Evolutionary conservation across 352 stramenopile species (phyloP).

Genomic region (Phytophthora multivora): DNA sequence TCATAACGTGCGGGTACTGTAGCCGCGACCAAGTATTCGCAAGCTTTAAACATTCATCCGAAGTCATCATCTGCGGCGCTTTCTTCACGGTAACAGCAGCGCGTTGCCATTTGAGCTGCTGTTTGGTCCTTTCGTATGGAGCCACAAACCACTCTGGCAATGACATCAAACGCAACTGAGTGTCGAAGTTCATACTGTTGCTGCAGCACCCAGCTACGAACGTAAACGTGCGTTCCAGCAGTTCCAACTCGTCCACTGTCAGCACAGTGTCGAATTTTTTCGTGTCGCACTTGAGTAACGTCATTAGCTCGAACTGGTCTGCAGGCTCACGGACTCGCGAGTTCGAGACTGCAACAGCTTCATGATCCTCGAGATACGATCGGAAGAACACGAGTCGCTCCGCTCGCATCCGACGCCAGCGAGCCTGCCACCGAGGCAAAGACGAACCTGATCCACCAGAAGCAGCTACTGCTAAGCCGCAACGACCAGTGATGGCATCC

Average conservation of each 20-base stretch:
- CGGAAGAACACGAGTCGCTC: conserved; percentile 37
- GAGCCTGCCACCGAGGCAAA: conserved; percentile 35
- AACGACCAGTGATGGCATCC: conserved; percentile 37
- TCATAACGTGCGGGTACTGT: conserved; percentile 34
- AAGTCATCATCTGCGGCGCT: conserved; percentile 11
- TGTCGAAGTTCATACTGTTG: conserved; percentile 12
- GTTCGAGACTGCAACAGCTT: conserved; percentile 12
- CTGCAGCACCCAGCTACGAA: conserved; percentile 24
- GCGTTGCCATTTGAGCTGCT: conserved; percentile 36
- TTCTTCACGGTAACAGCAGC: conserved; percentile 29
- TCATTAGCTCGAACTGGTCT: conserved; percentile 37
- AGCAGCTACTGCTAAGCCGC: conserved; percentile 25
- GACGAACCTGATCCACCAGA: conserved; percentile 7
- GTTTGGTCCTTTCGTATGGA: conserved; percentile 30
- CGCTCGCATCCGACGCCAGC: conserved; percentile 39
- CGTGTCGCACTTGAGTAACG: conserved; percentile 27
- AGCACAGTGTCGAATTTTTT: conserved; percentile 34
- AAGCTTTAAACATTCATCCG: conserved; percentile 20
- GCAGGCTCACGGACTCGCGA: conserved; percentile 11
- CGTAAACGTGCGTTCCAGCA: conserved; percentile 28
- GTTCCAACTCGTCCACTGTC: conserved; percentile 26
- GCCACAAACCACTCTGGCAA: conserved; percentile 42
- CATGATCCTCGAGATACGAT: conserved; percentile 26
- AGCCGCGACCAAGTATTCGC: conserved; percentile 33
- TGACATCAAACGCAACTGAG: conserved; percentile 23